A percentile compares a stretch with the other conserved stretches of the same genome.
Evolutionary conservation across 1,139 yeast genomes (phyloP).

Genomic region (Geotrichum reessii): DNA sequence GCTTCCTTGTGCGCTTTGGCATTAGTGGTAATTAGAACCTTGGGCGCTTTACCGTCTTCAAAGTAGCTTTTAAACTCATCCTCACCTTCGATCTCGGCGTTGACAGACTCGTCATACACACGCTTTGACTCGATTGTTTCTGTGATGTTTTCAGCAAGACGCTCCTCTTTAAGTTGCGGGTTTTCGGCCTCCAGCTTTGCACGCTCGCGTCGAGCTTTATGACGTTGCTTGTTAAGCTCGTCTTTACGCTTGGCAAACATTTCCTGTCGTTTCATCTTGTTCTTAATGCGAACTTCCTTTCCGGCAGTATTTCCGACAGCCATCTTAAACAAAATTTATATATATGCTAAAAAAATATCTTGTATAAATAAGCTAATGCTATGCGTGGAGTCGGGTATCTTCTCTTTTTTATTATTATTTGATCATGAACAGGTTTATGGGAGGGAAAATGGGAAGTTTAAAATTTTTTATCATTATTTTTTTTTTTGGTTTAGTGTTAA

Average conservation of each 20-base stretch:
- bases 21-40: constrained; percentile 82
- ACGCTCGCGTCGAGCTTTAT: constrained; percentile 65
- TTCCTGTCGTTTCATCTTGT: constrained; percentile 75
- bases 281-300: constrained; percentile 29
- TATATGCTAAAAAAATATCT: neutral
- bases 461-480: no score
- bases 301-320: constrained; percentile 16
- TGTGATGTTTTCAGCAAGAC: constrained; percentile 75
- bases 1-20: constrained; percentile 82
- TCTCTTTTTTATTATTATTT: no score
- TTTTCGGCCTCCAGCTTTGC: constrained; percentile 78
- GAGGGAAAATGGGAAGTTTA: neutral
- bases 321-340: no score
- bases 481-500: no score
- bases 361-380: neutral
- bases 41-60: constrained; percentile 57
- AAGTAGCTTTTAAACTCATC: constrained; percentile 71
- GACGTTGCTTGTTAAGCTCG: constrained; percentile 70
- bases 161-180: constrained; percentile 74
- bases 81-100: constrained; percentile 67
- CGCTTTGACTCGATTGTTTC: constrained; percentile 85
- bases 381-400: no score
- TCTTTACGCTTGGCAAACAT: constrained; percentile 69
- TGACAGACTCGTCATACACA: constrained; percentile 84
- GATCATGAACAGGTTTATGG: neutral